phyloP scores from a whole-genome alignment of 2,329 filamentous ascomycete genomes.

The Bimuria novae-zelandiae region DNA sequence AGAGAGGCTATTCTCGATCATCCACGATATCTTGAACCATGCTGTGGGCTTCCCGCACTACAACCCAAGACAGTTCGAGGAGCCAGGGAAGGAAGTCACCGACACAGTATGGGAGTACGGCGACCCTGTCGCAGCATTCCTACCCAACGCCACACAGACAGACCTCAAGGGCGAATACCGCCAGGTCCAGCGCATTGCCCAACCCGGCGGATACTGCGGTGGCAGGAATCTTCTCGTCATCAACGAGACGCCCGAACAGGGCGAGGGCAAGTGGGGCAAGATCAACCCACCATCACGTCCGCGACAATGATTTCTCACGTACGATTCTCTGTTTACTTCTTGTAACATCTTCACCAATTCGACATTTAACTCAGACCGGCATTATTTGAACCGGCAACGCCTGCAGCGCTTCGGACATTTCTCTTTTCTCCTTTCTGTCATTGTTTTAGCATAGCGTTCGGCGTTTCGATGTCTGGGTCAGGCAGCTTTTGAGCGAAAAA shows the following conservation, averaged over 20 bases:
- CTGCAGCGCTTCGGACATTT: no score
- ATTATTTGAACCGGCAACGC: no score
- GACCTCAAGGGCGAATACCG: conserved; percentile 35
- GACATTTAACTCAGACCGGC: no score
- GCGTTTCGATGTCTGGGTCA: neutral
- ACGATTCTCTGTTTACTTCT: neutral
- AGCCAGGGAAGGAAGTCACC: conserved; percentile 59
- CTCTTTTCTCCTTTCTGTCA: no score
- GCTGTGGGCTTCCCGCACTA: conserved; percentile 61
- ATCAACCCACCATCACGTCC: conserved; percentile 33
- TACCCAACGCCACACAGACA: conserved; percentile 27
- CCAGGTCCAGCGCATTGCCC: conserved; percentile 51
- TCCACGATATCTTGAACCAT: conserved; percentile 63
- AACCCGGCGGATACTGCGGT: conserved; percentile 62
- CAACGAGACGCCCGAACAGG: conserved; percentile 40
- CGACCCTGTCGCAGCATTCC: conserved; percentile 30
- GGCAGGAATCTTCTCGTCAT: conserved; percentile 58
- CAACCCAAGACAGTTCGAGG: conserved; percentile 65
- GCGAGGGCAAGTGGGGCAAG: conserved; percentile 39
- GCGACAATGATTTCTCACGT: conserved; percentile 3
- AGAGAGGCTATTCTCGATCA: conserved; percentile 65
- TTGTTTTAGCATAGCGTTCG: neutral
- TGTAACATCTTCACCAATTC: no score
- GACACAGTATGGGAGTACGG: conserved; percentile 59
- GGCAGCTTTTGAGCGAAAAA: no score